phyloP scores from a whole-genome alignment of 192 early-diverging fungal genomes.

The Phlyctochytrium arcticum region DNA sequence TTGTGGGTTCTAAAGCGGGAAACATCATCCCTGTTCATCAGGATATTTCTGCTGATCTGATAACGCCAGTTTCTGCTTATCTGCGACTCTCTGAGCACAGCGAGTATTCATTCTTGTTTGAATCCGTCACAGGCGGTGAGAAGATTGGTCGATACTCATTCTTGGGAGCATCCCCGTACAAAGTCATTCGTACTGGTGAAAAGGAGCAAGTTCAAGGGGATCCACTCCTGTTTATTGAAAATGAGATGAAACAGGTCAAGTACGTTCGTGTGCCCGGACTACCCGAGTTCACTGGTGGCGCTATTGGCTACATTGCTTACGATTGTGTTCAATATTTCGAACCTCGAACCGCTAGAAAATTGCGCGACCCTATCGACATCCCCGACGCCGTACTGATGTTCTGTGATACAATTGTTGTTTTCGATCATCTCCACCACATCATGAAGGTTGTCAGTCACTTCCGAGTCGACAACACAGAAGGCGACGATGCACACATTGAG shows the following conservation, averaged over 20 bases:
- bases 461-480: slow-evolving; percentile 28
- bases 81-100: slow-evolving; percentile 66
- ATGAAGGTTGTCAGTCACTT: slow-evolving; percentile 89
- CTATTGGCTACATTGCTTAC: slow-evolving; percentile 95
- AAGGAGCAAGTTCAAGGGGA: slow-evolving; percentile 72
- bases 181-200: slow-evolving; percentile 73
- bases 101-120: slow-evolving; percentile 91
- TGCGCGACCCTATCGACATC: slow-evolving; percentile 81
- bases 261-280: slow-evolving; percentile 80
- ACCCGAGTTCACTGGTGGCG: slow-evolving; percentile 87
- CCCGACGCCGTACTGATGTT: slow-evolving; percentile 94
- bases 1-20: slow-evolving; percentile 4
- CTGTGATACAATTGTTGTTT: slow-evolving; percentile 93
- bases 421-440: slow-evolving; percentile 89
- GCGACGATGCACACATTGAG: slow-evolving; percentile 47
- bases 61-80: slow-evolving; percentile 96
- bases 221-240: slow-evolving; percentile 79
- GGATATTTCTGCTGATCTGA: slow-evolving; percentile 82
- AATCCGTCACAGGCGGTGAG: slow-evolving; percentile 91
- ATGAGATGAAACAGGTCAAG: slow-evolving; percentile 71
- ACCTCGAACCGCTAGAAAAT: slow-evolving; percentile 69
- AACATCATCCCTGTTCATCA: slow-evolving; percentile 79
- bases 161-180: slow-evolving; percentile 89
- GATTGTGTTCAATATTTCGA: slow-evolving; percentile 99
- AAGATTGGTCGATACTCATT: slow-evolving; percentile 95